Conservation (phyloP, 106 monocot species). For the Dactylorhiza incarnata region DNA sequence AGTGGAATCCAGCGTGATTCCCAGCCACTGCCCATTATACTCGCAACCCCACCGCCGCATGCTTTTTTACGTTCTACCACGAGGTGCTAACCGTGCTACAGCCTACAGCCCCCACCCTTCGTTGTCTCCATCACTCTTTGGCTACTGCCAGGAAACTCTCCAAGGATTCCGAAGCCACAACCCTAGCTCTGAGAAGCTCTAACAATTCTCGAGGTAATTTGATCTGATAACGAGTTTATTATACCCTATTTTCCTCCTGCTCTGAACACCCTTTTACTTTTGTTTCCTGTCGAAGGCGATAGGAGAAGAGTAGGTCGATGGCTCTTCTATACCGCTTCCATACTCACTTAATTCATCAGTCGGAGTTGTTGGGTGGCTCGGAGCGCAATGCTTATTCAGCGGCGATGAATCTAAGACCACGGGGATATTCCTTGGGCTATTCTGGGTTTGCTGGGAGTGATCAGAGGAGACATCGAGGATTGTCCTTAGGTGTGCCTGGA, state of each 20-base stretch:
- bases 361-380: conserved; percentile 3
- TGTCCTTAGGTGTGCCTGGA: conserved; percentile 3
- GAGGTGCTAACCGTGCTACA: no score
- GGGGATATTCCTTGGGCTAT: conserved; percentile 3
- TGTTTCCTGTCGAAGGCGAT: neutral
- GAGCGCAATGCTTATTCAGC: conserved; percentile 15
- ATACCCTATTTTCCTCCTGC: neutral
- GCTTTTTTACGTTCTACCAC: no score
- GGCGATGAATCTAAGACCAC: conserved; percentile 3
- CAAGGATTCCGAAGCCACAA: no score
- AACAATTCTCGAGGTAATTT: no score
- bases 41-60: no score
- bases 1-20: no score
- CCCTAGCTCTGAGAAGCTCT: no score
- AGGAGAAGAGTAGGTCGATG: conserved; percentile 17
- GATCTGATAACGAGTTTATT: no score
- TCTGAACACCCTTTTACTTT: neutral
- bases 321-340: conserved; percentile 17
- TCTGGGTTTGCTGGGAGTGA: conserved; percentile 10
- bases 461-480: conserved; percentile 19
- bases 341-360: conserved; percentile 8
- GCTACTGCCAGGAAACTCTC: no score
- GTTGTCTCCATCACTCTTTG: no score
- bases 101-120: no score
- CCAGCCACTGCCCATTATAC: no score